Evolutionary conservation across 306 rosid genomes (phyloP), one percentile per base, ranked within the genome.

Genomic region (Glycine soja): DNA sequence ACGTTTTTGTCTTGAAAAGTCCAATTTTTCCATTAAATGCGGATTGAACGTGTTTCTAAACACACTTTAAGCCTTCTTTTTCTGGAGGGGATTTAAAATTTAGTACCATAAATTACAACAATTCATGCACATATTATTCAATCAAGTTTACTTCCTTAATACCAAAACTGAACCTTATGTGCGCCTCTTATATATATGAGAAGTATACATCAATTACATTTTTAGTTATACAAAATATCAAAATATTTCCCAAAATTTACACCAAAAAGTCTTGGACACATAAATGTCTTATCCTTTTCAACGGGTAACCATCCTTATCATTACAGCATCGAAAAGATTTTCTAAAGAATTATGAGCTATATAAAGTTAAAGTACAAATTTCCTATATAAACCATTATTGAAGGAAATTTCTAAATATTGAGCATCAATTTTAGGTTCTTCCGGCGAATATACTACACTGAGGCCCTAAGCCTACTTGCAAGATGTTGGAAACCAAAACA

Each of bases 381-480:
- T 80, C 42, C 34, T 12, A 62, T 30, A 62, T 14, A 19, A 75
- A 58, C n/a, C 56, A 48, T 69, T 47, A 53, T 57, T 63, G 58
- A 40, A 42, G 64, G 64, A 15, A 75, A 51, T 74, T 47, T 34
- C 72, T 18, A 50, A 58, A 47, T 48, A 50, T 11, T 11, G 38
- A 73, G 75, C 71, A 68, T 45, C 40, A 34, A 77, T 84, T 73
- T 81, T 77, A 56, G 84, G 10, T 69, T 69, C 8, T 56, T 74
- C 14, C 13, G 4, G 13, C 45, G 81, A 89, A 86, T 82, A 80
- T 90, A 88, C 86, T 70, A 63, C 77, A 81, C 69, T 70, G 53
- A 84, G 42, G 88, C 64, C 64, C 88, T 82, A 84, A 36, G 83
- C 58, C 86, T 83, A 83, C 52, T 88, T 83, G 97, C 84, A 61